A percentile compares a stretch with the other conserved stretches of the same genome.
Evolutionary conservation across 176 grass and related monocot species (phyloP).

Genomic region (Tillandsia fasciculata): DNA sequence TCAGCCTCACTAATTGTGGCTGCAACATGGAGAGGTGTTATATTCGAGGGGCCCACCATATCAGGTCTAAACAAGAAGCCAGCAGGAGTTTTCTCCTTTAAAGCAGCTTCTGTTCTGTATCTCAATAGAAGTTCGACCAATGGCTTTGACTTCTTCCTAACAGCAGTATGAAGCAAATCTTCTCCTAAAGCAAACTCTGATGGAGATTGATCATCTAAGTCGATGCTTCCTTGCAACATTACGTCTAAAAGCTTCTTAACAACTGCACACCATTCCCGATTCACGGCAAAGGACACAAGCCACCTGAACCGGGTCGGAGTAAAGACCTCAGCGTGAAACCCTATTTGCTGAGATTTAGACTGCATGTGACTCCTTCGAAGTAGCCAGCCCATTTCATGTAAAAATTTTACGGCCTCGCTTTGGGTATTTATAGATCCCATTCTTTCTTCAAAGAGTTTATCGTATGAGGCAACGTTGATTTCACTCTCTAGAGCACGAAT

Average conservation of each 20-base stretch:
- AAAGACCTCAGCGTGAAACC: constrained; percentile 23
- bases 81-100: constrained; percentile 25
- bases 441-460: neutral
- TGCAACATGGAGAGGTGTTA: constrained; percentile 91
- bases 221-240: constrained; percentile 60
- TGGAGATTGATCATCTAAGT: constrained; percentile 55
- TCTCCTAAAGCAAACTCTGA: constrained; percentile 56
- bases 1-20: constrained; percentile 57
- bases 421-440: constrained; percentile 29
- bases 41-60: constrained; percentile 45
- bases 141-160: constrained; percentile 45
- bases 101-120: constrained; percentile 34
- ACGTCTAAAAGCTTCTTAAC: constrained; percentile 74
- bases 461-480: constrained; percentile 33
- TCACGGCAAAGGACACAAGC: constrained; percentile 67
- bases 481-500: constrained; percentile 64
- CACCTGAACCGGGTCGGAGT: constrained; percentile 54
- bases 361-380: constrained; percentile 55
- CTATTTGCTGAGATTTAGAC: constrained; percentile 26
- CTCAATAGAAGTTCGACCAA: constrained; percentile 71
- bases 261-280: constrained; percentile 78
- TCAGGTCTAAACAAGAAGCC: constrained; percentile 78
- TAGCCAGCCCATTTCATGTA: constrained; percentile 93
- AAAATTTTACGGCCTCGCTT: constrained; percentile 70
- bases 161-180: constrained; percentile 66